Evolutionary conservation across 2,329 filamentous ascomycete species (phyloP), one percentile per base, ranked within the genome.

Genomic region (Pseudogymnoascus sp.): DNA sequence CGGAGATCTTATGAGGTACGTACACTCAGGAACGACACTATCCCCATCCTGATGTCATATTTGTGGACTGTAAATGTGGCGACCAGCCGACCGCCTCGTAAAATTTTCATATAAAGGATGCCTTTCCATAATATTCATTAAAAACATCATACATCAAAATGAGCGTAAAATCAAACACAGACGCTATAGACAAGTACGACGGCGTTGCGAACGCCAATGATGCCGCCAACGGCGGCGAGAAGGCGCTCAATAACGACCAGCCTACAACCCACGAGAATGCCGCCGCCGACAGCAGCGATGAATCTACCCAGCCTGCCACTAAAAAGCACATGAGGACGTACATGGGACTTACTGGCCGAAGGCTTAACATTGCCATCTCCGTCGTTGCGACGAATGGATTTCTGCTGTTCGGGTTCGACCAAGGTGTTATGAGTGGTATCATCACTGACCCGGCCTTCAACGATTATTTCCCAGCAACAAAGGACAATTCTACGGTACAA

Each of bases 341-440:
- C 45, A 55, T 55, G 45, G 45, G 45, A 11, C 45, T 55, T 33
- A 19, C 25, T 19, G 45, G 45, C 45, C 45, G 45, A 1, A 33
- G 12, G 6, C 45, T 55, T 9, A 33, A 33, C n/a, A 11, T 55
- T 6, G 45, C 45, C 19, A 55, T 55, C 45, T 55, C 45, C n/a
- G 88, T 97, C 58, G 90, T 93, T 72, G 90, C 92, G 65, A 92
- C 90, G 62, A 78, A 94, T 71, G 91, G 91, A 60, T 91, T 95
- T 25, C 94, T 95, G 72, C 79, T 95, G n/a, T 95, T 95, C 72
- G 91, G 90, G 66, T 94, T 93, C 80, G 90, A 94, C 75, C 90
- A 94, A 74, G 90, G 90, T 70, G 90, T 94, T 66, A 94, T 94
- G 90, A 93, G 90, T 66, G 83, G 83, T 66, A 84, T 84, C 67